Evolutionary conservation across 2,329 filamentous ascomycete genomes (phyloP).

Genomic region (Incumbomyces delicatus): DNA sequence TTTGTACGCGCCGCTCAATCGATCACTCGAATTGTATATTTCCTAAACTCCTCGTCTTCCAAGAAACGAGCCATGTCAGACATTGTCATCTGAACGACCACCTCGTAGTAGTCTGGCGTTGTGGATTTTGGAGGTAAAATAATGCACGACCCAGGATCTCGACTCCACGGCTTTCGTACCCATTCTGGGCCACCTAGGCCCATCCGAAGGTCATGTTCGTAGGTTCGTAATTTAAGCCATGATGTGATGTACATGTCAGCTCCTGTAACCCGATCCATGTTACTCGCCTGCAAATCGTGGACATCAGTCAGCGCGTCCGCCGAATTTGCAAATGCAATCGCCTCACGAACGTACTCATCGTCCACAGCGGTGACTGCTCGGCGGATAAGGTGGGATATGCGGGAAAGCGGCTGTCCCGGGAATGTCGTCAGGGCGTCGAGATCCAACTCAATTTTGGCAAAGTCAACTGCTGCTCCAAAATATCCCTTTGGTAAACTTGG

Average conservation of each 20-base stretch:
- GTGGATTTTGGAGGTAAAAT: slow-evolving; percentile 15
- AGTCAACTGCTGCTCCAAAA: slow-evolving; percentile 33
- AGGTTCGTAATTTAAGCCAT: slow-evolving; percentile 17
- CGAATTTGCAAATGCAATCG: slow-evolving; percentile 16
- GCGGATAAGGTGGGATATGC: slow-evolving; percentile 28
- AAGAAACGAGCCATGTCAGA: slow-evolving; percentile 19
- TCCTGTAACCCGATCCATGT: slow-evolving; percentile 18
- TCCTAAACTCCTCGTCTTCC: slow-evolving; percentile 15
- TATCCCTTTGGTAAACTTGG: slow-evolving; percentile 28
- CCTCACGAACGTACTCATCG: slow-evolving; percentile 23
- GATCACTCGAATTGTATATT: slow-evolving; percentile 13
- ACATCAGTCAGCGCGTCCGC: slow-evolving; percentile 15
- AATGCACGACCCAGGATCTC: slow-evolving; percentile 21
- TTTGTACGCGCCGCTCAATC: background rate
- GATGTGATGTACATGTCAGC: slow-evolving; percentile 22
- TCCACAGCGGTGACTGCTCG: slow-evolving; percentile 25
- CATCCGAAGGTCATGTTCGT: slow-evolving; percentile 18
- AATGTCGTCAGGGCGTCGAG: slow-evolving; percentile 22
- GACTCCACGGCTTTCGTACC: slow-evolving; percentile 21
- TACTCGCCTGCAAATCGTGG: slow-evolving; percentile 19
- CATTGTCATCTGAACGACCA: slow-evolving; percentile 19
- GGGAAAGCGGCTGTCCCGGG: slow-evolving; percentile 21
- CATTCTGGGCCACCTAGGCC: slow-evolving; percentile 19
- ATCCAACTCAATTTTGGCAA: slow-evolving; percentile 22
- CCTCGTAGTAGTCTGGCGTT: slow-evolving; percentile 16